These are phyloP conservation scores for Spiraea crenata DNA, from an alignment of 331 rosid genomes.

Conservation along the genomic window DNA sequence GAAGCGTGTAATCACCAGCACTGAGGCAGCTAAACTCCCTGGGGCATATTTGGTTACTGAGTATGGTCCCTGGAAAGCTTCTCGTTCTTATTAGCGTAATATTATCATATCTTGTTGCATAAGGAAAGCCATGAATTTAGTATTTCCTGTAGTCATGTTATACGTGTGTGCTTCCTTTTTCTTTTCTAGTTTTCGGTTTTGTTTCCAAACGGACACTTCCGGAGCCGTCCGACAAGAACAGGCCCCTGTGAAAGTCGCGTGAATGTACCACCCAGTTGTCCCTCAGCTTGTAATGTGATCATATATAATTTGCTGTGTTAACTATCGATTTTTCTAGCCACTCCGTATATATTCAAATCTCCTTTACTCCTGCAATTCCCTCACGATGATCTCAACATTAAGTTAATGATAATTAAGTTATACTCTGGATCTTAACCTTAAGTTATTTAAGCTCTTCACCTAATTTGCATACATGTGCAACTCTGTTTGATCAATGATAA, in stretches of 20 bases:
- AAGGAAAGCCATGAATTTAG: neutral
- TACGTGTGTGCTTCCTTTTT: neutral
- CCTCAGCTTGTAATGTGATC: neutral
- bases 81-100: neutral
- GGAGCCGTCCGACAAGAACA: neutral
- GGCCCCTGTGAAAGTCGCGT: neutral
- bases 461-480: too few relatives aligned
- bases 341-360: too few relatives aligned
- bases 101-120: conserved; percentile 1
- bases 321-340: too few relatives aligned
- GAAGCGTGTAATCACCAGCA: conserved; percentile 1
- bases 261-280: neutral
- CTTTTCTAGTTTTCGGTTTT: neutral
- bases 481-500: too few relatives aligned
- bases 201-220: neutral
- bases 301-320: too few relatives aligned
- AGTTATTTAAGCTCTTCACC: too few relatives aligned
- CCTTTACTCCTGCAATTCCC: too few relatives aligned
- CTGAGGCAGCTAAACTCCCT: conserved; percentile 5
- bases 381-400: too few relatives aligned
- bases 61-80: neutral
- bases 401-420: too few relatives aligned
- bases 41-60: conserved; percentile 1
- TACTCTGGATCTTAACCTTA: too few relatives aligned
- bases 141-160: neutral